These are phyloP conservation scores for Taiozyma sp. DNA, from an alignment of 1,139 yeast genomes.

Conservation along the genomic window DNA sequence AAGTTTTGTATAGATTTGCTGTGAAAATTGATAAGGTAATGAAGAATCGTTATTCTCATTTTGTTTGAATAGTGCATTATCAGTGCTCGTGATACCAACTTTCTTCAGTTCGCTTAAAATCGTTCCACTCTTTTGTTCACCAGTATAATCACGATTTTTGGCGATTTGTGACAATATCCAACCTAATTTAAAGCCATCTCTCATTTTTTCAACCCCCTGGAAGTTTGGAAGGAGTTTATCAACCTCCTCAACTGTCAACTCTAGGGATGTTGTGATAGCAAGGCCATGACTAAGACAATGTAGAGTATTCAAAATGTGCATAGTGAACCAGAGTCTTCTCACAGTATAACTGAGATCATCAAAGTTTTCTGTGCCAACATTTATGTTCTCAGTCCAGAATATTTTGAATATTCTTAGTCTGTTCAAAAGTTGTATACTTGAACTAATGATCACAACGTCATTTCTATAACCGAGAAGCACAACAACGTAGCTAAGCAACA, in stretches of 20 bases:
- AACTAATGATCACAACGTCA: slow-evolving; percentile 16
- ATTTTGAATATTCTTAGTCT: slow-evolving; percentile 49
- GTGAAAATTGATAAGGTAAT: neutral
- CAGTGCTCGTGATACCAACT: neutral
- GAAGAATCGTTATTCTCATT: neutral
- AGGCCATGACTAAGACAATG: slow-evolving; percentile 56
- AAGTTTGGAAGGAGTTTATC: slow-evolving; percentile 22
- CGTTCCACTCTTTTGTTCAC: neutral
- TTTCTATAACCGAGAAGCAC: slow-evolving; percentile 30
- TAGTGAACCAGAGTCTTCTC: slow-evolving; percentile 45
- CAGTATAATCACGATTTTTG: slow-evolving; percentile 2
- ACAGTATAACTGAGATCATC: slow-evolving; percentile 40
- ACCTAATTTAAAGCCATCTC: slow-evolving; percentile 23
- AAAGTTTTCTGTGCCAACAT: slow-evolving; percentile 18
- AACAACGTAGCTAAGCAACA: slow-evolving; percentile 51
- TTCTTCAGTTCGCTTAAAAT: neutral
- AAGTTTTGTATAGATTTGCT: slow-evolving; percentile 26
- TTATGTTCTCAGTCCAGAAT: slow-evolving; percentile 18
- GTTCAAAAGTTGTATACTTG: slow-evolving; percentile 48
- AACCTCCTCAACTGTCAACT: slow-evolving; percentile 15
- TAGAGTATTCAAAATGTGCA: slow-evolving; percentile 49
- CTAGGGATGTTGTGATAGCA: slow-evolving; percentile 36
- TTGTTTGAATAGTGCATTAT: neutral
- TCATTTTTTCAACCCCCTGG: slow-evolving; percentile 17
- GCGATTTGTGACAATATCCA: slow-evolving; percentile 15